Percentiles rank a stretch among this genome's conserved stretches.
Conservation (phyloP, 2,329 filamentous ascomycete genomes). For the Beauveria sp. region DNA sequence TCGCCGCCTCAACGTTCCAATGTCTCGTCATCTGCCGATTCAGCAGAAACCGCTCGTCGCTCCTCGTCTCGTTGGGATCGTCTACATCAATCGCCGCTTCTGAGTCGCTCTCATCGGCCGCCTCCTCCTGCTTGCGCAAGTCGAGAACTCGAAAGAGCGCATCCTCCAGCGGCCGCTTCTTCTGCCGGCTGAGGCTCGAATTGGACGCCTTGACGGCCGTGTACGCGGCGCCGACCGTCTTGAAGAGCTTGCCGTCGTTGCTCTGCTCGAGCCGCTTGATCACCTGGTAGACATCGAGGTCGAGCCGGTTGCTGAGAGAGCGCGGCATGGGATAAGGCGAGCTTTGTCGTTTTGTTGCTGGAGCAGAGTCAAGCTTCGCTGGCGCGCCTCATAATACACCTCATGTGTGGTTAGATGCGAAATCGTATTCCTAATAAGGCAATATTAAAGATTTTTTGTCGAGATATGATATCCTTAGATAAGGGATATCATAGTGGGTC, state of each 20-base stretch:
- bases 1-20: constrained; percentile 25
- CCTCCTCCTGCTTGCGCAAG: constrained; percentile 59
- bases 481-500: too few species aligned
- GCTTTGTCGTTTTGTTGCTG: not conserved
- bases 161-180: constrained; percentile 75
- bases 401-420: not conserved
- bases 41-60: constrained; percentile 31
- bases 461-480: too few species aligned
- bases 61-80: constrained; percentile 24
- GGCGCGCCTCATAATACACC: too few species aligned
- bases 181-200: constrained; percentile 74
- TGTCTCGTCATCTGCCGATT: constrained; percentile 35
- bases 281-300: constrained; percentile 70
- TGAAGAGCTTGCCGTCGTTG: constrained; percentile 40
- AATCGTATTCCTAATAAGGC: not conserved
- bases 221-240: constrained; percentile 57
- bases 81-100: constrained; percentile 43
- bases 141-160: constrained; percentile 76
- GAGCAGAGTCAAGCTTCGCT: too few species aligned
- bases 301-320: constrained; percentile 30
- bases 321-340: not conserved
- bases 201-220: constrained; percentile 79
- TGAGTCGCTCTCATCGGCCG: constrained; percentile 43
- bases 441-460: too few species aligned
- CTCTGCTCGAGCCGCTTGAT: constrained; percentile 64